Evolutionary conservation across 169 alveolate species (phyloP).

Genomic region (Cryptosporidium ryanae): DNA sequence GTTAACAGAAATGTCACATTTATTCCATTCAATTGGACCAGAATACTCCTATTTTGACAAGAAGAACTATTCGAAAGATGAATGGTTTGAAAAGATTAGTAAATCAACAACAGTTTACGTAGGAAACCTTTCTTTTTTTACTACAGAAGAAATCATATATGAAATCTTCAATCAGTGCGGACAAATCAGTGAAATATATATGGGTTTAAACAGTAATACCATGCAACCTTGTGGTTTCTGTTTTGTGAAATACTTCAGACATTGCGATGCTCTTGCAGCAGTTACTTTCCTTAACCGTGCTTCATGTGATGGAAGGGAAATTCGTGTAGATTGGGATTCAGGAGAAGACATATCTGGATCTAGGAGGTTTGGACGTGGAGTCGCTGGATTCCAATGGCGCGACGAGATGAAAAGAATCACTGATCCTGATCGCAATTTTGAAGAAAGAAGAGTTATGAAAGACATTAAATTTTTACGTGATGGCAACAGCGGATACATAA

Average conservation of each 20-base stretch:
- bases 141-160: constrained; percentile 89
- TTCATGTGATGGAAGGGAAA: constrained; percentile 80
- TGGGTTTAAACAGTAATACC: constrained; percentile 90
- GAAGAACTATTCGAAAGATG: constrained; percentile 77
- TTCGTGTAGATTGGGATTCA: constrained; percentile 81
- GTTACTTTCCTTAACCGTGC: constrained; percentile 75
- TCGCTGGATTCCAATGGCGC: constrained; percentile 74
- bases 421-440: constrained; percentile 47
- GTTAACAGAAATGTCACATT: constrained; percentile 28
- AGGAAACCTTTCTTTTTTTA: constrained; percentile 91
- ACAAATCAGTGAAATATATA: constrained; percentile 85
- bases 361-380: constrained; percentile 80
- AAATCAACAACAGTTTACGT: constrained; percentile 88
- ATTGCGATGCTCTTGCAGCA: constrained; percentile 84
- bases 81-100: constrained; percentile 84
- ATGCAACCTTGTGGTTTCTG: constrained; percentile 93
- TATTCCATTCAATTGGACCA: constrained; percentile 45
- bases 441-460: not conserved
- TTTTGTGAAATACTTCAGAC: constrained; percentile 88
- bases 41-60: constrained; percentile 67
- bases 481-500: constrained; percentile 6
- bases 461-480: constrained; percentile 9
- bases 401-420: constrained; percentile 54
- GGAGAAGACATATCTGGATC: constrained; percentile 79
- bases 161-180: constrained; percentile 89